phyloP scores from a whole-genome alignment of 1,284 basidiomycete species.

The Ustilago tritici region DNA sequence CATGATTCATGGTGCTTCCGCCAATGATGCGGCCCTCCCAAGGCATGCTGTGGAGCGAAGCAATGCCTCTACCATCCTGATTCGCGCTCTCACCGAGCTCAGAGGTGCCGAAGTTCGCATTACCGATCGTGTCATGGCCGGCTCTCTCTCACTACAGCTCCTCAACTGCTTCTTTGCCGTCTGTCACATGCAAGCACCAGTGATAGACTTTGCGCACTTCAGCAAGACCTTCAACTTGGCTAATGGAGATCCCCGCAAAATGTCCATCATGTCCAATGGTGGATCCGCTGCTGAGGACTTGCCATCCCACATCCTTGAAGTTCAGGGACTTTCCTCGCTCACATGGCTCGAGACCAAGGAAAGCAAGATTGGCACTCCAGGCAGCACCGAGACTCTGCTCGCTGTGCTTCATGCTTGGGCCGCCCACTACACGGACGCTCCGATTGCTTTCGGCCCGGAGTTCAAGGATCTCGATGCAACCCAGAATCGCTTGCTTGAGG shows the following conservation, averaged over 20 bases:
- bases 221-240: conserved; percentile 60
- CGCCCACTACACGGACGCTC: conserved; percentile 61
- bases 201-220: conserved; percentile 62
- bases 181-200: conserved; percentile 61
- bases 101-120: conserved; percentile 49
- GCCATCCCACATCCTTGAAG: conserved; percentile 34
- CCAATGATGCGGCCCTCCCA: conserved; percentile 3
- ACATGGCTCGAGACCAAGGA: conserved; percentile 46
- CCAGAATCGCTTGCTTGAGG: conserved; percentile 30
- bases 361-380: conserved; percentile 58
- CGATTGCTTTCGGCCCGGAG: conserved; percentile 57
- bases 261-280: conserved; percentile 65
- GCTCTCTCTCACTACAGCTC: conserved; percentile 55
- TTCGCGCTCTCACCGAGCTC: conserved; percentile 46
- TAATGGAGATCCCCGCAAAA: conserved; percentile 60
- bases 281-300: conserved; percentile 44
- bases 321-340: conserved; percentile 27
- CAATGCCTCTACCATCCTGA: conserved; percentile 42
- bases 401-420: conserved; percentile 64
- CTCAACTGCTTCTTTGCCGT: conserved; percentile 64
- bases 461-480: conserved; percentile 34
- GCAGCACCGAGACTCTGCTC: conserved; percentile 59
- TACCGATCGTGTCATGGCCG: conserved; percentile 55
- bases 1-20: conserved; percentile 59
- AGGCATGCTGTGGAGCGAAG: conserved; percentile 27